Evolutionary conservation across 139 green algal species (phyloP), one percentile per base, ranked within the genome.

Genomic region (Closterium sp.): DNA sequence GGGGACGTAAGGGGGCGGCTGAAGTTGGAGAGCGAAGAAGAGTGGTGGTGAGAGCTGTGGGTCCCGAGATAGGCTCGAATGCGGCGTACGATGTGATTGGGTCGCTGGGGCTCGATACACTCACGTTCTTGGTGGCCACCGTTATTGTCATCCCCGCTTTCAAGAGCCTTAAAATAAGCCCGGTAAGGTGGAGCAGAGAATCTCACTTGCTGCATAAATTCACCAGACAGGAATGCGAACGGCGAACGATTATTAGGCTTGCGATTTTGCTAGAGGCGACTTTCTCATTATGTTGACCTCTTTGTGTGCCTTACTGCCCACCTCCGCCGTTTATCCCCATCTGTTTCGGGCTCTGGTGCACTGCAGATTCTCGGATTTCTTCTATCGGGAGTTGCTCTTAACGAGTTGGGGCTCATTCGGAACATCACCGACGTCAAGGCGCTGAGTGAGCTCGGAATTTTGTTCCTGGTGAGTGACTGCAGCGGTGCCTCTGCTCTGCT

Each of bases 141-240:
- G 97, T 99, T 22, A 86, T 98, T 10, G 96, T 99, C n/a, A 96
- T 99, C 9, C 97, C 97, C 0, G 86, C 97, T 1, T 99, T 98
- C 96, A 99, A 98, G 93, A 95, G 90, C 5, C 89, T 98, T 27
- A 97, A 98, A 42, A 90, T 97, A 19, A 98, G 96, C 27, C 97
- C 97, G 0, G 96, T 99, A 21, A 92, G 90, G 31, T 13, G 17
- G 62, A 13, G 27, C 17, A 5, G 62, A 2, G 62, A 27, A 27
- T 24, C 85, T 21, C 24, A 79, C 62, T 27, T 22, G 27, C 62
- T 79, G 62, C 62, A 27, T 79, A 27, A 2, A 13, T 79, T 5
- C 62, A 79, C 62, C 17, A 79, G 62, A 79, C 62, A 27, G 62
- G 17, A 79, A 79, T 9, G 17, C 19, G 62, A 79, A 27, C 62